Evolutionary conservation across 2,329 filamentous ascomycete genomes (phyloP).

Genomic region (Fusarium sublunatum): DNA sequence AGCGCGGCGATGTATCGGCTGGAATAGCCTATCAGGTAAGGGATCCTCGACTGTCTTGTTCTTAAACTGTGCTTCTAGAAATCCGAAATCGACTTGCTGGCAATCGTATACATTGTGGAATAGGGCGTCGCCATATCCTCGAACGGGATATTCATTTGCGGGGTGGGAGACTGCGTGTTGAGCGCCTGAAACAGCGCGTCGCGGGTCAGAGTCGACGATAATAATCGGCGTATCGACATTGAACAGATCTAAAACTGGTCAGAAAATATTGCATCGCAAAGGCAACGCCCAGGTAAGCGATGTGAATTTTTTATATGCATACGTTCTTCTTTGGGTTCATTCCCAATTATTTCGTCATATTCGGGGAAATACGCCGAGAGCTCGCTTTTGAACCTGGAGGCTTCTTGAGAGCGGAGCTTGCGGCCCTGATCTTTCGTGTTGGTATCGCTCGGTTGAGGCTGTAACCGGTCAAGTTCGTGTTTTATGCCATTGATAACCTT

Average conservation of each 20-base stretch:
- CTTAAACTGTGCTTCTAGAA: slow-evolving; percentile 60
- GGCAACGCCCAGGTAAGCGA: slow-evolving; percentile 21
- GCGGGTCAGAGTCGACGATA: slow-evolving; percentile 67
- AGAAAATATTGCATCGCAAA: slow-evolving; percentile 13
- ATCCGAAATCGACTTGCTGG: slow-evolving; percentile 66
- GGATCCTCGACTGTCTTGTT: slow-evolving; percentile 63
- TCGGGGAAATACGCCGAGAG: slow-evolving; percentile 90
- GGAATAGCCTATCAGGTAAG: slow-evolving; percentile 66
- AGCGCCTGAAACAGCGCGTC: slow-evolving; percentile 44
- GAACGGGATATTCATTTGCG: slow-evolving; percentile 54
- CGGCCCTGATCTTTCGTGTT: slow-evolving; percentile 71
- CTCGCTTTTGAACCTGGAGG: slow-evolving; percentile 88
- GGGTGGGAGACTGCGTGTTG: slow-evolving; percentile 47
- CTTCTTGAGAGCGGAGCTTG: slow-evolving; percentile 88
- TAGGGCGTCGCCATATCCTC: slow-evolving; percentile 66
- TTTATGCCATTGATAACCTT: slow-evolving; percentile 71
- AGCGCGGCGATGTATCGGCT: slow-evolving; percentile 66
- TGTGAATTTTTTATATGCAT: slow-evolving; percentile 52
- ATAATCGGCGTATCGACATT: slow-evolving; percentile 78
- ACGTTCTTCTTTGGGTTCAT: slow-evolving; percentile 83
- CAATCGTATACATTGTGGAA: slow-evolving; percentile 68
- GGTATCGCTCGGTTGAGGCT: slow-evolving; percentile 59
- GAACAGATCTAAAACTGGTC: slow-evolving; percentile 70
- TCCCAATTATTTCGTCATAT: slow-evolving; percentile 93
- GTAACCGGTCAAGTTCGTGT: slow-evolving; percentile 69